Base-by-base conservation (phyloP, 2,329 filamentous ascomycete species). In the Mycosphaerella sp. region DNA sequence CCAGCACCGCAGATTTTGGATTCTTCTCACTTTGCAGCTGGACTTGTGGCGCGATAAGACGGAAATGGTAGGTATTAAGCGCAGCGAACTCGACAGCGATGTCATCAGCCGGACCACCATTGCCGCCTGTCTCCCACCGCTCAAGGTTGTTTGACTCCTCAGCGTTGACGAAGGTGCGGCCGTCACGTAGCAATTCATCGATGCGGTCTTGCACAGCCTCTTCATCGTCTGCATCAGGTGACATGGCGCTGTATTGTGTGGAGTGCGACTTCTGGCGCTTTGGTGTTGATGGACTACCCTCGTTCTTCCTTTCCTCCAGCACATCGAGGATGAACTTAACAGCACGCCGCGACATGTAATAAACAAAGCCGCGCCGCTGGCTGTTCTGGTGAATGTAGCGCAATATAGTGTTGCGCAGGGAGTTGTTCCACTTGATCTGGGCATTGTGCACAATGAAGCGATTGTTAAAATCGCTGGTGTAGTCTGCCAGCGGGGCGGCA, bases 11-110 rank as follows among this genome's bases (percentile, higher is more conserved):
- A 52, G 95, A 87, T 69, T 95, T 95, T 55, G 85, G 86, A 69
- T 98, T 97, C 76, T 96, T 97, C 66, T 98, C 93, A 67, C 93
- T 97, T 66, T 98, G 91, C 40, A 99, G 78, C 68, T 99, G 93
- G 53, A 99, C 96, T 68, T 99, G 93, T 12, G 93, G 93, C 5
- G 91, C 93, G 62, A 98, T 96, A 36, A 99, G 79, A 34, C 90
- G 87, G 56, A 98, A 81, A 64, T 97, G 89, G 68, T 96, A 99
- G 60, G 86, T 91, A 67, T 93, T 96, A 64, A 95, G 88, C 0
- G 93, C 82, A 10, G 84, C 85, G 63, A 95, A 98, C 52, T 95
- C 90, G 16, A 86, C 80, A 0, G 89, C 83, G 59, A 98, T 89
- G 55, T 90, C 86, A 32, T 86, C 79, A 3, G 80, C 81, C 3